Evolutionary conservation across 805 yeast genomes (phyloP).

Genomic region (Yamadazyma insecticola): DNA sequence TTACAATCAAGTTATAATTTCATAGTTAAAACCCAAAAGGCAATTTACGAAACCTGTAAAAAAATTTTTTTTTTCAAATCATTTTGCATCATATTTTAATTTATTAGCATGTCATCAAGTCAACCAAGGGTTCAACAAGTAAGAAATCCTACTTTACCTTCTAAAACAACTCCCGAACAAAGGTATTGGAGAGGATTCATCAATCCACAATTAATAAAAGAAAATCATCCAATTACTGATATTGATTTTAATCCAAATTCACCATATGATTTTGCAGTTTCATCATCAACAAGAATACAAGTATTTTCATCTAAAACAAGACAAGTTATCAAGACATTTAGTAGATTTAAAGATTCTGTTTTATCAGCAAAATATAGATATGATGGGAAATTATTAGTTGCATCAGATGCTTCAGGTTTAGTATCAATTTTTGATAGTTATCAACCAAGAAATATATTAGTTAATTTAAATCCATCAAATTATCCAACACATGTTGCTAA

Average conservation of each 20-base stretch:
- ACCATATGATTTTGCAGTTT: conserved; percentile 91
- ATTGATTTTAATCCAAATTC: conserved; percentile 80
- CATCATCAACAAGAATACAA: conserved; percentile 88
- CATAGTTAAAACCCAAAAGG: too few species aligned
- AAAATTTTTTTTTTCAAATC: too few species aligned
- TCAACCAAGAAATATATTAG: conserved; percentile 72
- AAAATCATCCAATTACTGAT: conserved; percentile 86
- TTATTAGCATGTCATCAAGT: conserved; percentile 84
- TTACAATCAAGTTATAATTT: too few species aligned
- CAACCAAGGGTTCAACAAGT: conserved; percentile 60
- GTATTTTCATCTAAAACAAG: conserved; percentile 91
- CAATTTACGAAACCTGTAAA: too few species aligned
- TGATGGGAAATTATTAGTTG: conserved; percentile 88
- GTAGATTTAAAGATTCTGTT: conserved; percentile 86
- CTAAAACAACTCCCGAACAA: conserved; percentile 86
- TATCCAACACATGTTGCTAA: conserved; percentile 93
- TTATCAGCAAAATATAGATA: conserved; percentile 86
- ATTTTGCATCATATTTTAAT: too few species aligned
- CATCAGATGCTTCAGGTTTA: conserved; percentile 92
- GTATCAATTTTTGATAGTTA: conserved; percentile 87
- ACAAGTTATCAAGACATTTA: conserved; percentile 81
- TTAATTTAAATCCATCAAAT: conserved; percentile 75
- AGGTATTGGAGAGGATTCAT: conserved; percentile 87
- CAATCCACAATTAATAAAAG: conserved; percentile 86
- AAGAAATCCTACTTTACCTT: conserved; percentile 73